phyloP scores from a whole-genome alignment of 768 basidiomycete species.

The Lenzites betulinus region DNA sequence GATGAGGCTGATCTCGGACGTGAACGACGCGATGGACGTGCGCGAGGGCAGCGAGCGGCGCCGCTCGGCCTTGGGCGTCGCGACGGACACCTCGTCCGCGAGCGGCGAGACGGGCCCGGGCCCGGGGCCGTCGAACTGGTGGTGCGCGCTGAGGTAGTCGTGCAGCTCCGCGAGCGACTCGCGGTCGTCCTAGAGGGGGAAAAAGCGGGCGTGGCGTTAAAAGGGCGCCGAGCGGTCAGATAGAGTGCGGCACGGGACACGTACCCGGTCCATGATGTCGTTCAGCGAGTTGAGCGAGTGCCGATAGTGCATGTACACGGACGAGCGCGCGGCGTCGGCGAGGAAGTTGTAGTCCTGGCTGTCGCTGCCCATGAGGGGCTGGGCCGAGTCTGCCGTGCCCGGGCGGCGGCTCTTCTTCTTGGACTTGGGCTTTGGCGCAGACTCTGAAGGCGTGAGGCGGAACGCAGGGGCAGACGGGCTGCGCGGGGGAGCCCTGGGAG shows the following conservation, averaged over 20 bases:
- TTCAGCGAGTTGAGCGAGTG: slow-evolving; percentile 79
- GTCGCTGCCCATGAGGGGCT: slow-evolving; percentile 42
- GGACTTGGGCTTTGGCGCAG: slow-evolving; percentile 33
- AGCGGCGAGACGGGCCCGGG: slow-evolving; percentile 5
- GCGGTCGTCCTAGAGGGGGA: slow-evolving; percentile 62
- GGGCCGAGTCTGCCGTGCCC: slow-evolving; percentile 66
- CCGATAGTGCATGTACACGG: slow-evolving; percentile 75
- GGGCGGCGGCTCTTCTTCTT: slow-evolving; percentile 51
- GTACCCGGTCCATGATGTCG: slow-evolving; percentile 77
- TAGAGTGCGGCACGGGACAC: slow-evolving; percentile 30
- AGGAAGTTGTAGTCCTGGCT: slow-evolving; percentile 10
- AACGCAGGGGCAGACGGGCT: slow-evolving; percentile 19
- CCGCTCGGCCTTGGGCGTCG: slow-evolving; percentile 53
- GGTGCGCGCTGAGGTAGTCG: slow-evolving; percentile 54
- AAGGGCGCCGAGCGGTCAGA: neutral
- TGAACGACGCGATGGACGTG: slow-evolving; percentile 60
- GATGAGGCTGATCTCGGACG: slow-evolving; percentile 49
- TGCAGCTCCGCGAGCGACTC: slow-evolving; percentile 75
- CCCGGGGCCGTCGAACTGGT: slow-evolving; percentile 7
- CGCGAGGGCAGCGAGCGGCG: slow-evolving; percentile 69
- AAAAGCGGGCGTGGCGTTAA: neutral
- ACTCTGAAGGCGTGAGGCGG: slow-evolving; percentile 8
- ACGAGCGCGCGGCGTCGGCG: slow-evolving; percentile 36
- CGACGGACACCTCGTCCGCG: slow-evolving; percentile 7
- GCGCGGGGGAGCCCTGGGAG: slow-evolving; percentile 10